These are phyloP conservation scores for Melampsora occidentalis DNA, from an alignment of 1,284 basidiomycete genomes.

Conservation along the genomic window DNA sequence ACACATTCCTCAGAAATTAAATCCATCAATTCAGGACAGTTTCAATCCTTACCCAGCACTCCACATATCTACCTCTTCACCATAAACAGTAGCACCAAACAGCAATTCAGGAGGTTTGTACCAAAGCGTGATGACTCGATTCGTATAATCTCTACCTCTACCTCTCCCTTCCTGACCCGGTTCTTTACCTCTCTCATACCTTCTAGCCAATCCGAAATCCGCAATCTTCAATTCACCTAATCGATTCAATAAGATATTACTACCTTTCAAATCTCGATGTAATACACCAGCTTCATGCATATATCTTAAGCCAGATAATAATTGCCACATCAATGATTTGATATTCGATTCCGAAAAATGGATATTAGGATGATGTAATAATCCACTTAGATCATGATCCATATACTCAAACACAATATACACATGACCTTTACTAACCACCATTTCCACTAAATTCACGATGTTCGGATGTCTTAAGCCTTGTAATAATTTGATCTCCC, in stretches of 20 bases:
- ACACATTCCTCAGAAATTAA: constrained; percentile 28
- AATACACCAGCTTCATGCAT: constrained; percentile 92
- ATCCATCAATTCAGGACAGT: not conserved
- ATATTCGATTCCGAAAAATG: constrained; percentile 77
- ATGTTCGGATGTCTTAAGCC: constrained; percentile 84
- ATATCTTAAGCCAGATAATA: constrained; percentile 88
- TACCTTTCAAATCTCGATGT: constrained; percentile 97
- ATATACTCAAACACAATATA: constrained; percentile 99
- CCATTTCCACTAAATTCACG: constrained; percentile 89
- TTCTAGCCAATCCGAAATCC: constrained; percentile 96
- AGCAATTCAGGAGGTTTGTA: constrained; percentile 94
- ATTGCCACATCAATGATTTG: constrained; percentile 91
- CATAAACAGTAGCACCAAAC: constrained; percentile 93
- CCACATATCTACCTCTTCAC: constrained; percentile 99
- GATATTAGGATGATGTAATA: constrained; percentile 85
- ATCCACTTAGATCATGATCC: constrained; percentile 96
- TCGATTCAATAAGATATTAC: constrained; percentile 93
- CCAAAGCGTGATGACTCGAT: constrained; percentile 98
- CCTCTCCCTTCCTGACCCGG: constrained; percentile 29
- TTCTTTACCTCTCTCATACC: constrained; percentile 60
- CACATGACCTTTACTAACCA: constrained; percentile 91
- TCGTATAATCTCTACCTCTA: constrained; percentile 95
- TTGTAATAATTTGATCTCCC: constrained; percentile 96
- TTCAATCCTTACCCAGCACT: constrained; percentile 73
- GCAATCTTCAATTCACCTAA: constrained; percentile 89